Base-by-base conservation (phyloP, 768 basidiomycete species). In the Kwoniella bestiolae region DNA sequence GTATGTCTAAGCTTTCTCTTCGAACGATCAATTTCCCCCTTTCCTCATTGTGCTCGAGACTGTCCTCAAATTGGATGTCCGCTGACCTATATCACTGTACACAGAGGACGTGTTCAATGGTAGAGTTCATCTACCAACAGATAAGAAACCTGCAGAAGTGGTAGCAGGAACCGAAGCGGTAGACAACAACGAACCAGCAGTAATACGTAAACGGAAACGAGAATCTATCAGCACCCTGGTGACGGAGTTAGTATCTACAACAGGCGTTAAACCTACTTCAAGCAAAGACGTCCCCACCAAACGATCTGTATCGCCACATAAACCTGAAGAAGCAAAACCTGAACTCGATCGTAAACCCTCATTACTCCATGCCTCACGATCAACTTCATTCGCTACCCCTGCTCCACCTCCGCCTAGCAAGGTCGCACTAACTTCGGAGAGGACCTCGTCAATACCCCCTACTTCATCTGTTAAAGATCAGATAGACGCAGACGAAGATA, bases 81-180 rank as follows among this genome's bases (percentile, higher is more conserved):
- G 5, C 26, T 29, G 23, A 9, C 32, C 3, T 31, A 3, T 18
- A n/a, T n/a, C n/a, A n/a, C n/a, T 31, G 49, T 55, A 28, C 25
- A 3, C 34, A 74, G 76, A 77, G 56, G 71, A 78, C 28, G 74
- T 78, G 32, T 53, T 78, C 12, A 67, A 66, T 41, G 74, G 72
- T 3, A 66, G 49, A 21, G 29, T 51, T 21, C 51, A 41, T 2
- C n/a, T 66, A 16, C 29, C 16, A 2, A 45, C 52, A 12, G 46
- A 57, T 5, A 63, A 47, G 50, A 63, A 56, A 28, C 55, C 46
- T 57, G 65, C 67, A 35, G 47, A n/a, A n/a, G 23, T n/a, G 7
- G 29, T 3, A 35, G 1, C 49, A 47, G 35, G 21, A n/a, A 45
- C n/a, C 23, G 56, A 51, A 12, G 63, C 63, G 5, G 46, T 56